Evolutionary conservation across 202 grass and related monocot species (phyloP).

Genomic region (Panicum hallii): DNA sequence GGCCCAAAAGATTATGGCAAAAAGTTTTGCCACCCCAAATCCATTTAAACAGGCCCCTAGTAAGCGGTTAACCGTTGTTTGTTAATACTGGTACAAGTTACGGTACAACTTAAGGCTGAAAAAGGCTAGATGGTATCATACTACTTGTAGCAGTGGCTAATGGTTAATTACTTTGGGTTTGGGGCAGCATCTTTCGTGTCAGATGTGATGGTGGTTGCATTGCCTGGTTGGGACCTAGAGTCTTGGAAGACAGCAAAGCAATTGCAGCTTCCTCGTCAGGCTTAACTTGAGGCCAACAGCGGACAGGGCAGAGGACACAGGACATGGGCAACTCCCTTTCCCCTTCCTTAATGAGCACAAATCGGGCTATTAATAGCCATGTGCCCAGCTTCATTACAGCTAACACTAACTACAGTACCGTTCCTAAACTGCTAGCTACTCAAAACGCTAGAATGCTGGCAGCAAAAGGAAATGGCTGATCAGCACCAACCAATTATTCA

Average conservation of each 20-base stretch:
- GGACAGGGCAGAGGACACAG: slow-evolving; percentile 14
- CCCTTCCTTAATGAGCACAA: slow-evolving; percentile 28
- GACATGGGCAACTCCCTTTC: slow-evolving; percentile 14
- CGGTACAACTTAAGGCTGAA: no score
- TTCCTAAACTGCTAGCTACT: not conserved
- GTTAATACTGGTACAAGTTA: not conserved
- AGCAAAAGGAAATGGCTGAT: not conserved
- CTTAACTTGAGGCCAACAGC: slow-evolving; percentile 2
- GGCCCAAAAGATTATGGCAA: no score
- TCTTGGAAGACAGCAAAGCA: slow-evolving; percentile 2
- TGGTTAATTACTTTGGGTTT: not conserved
- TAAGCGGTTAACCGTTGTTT: not conserved
- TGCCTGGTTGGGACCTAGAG: slow-evolving; percentile 16
- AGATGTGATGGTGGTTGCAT: not conserved
- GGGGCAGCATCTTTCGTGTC: not conserved
- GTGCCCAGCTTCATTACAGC: slow-evolving; percentile 41
- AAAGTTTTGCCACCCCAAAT: no score
- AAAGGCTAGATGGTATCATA: not conserved
- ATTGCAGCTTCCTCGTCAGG: slow-evolving; percentile 35
- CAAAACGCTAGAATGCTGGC: not conserved
- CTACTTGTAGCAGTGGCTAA: no score
- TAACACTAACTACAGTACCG: not conserved
- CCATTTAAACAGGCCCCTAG: not conserved
- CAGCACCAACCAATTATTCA: not conserved
- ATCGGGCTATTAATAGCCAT: slow-evolving; percentile 36